These are phyloP conservation scores for Fraxinus anomala DNA, from an alignment of 257 asterid species.

Conservation along the genomic window DNA sequence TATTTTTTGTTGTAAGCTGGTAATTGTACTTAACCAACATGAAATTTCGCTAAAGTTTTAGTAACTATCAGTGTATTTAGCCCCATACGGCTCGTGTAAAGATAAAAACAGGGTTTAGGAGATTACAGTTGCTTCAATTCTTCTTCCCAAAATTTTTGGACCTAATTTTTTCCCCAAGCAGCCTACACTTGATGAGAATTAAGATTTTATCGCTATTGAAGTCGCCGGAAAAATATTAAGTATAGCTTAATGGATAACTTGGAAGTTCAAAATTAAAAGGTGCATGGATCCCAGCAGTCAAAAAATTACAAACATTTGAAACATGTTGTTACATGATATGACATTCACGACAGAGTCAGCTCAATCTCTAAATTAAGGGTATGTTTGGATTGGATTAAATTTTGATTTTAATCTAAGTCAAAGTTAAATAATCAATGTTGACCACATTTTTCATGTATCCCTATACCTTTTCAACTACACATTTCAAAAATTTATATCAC, in stretches of 20 bases:
- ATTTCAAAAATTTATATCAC: too few species aligned
- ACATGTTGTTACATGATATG: too few species aligned
- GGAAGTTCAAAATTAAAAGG: neutral
- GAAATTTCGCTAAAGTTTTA: neutral
- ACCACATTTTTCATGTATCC: too few species aligned
- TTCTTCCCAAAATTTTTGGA: slow-evolving; percentile 66
- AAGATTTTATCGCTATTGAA: slow-evolving; percentile 4
- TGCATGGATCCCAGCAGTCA: neutral
- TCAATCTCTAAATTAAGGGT: too few species aligned
- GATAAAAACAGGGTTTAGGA: slow-evolving; percentile 25
- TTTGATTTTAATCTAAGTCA: too few species aligned
- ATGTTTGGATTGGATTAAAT: too few species aligned
- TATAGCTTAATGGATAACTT: neutral
- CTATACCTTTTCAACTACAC: too few species aligned
- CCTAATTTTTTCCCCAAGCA: slow-evolving; percentile 65
- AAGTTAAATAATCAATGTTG: too few species aligned
- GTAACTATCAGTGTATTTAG: neutral
- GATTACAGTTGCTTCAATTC: slow-evolving; percentile 57
- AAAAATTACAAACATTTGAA: too few species aligned
- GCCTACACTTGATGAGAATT: slow-evolving; percentile 44
- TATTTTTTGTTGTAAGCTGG: neutral
- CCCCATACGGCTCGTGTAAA: neutral
- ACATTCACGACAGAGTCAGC: too few species aligned
- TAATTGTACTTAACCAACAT: neutral
- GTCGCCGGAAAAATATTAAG: too few species aligned